phyloP scores from a whole-genome alignment of 305 asterid species.

The Galium porrigens region DNA sequence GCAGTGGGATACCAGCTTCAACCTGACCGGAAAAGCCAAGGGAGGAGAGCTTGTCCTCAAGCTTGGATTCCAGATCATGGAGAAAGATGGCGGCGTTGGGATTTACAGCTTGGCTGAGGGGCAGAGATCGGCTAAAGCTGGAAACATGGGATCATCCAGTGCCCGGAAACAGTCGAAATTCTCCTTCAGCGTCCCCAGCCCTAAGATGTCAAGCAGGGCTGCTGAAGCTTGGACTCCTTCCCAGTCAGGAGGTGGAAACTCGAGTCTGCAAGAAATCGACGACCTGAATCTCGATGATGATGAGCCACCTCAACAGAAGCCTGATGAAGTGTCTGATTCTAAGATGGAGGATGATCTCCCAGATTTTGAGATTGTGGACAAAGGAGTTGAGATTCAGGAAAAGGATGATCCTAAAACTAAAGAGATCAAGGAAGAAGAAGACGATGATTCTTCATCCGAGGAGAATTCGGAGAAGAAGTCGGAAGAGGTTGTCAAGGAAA shows the following conservation, averaged over 20 bases:
- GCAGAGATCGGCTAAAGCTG: constrained; percentile 21
- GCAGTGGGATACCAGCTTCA: constrained; percentile 55
- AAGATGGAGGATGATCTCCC: constrained; percentile 54
- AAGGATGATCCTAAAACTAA: constrained; percentile 10
- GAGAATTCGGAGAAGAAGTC: constrained; percentile 44
- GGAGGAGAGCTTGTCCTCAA: constrained; percentile 71
- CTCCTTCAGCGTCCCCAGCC: constrained; percentile 62
- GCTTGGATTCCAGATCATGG: constrained; percentile 80
- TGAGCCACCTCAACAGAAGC: constrained; percentile 18
- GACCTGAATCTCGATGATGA: constrained; percentile 43
- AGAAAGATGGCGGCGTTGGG: constrained; percentile 71
- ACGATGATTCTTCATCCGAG: constrained; percentile 27
- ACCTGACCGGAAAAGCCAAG: constrained; percentile 53
- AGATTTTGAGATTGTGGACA: constrained; percentile 75
- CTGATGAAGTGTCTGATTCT: constrained; percentile 22
- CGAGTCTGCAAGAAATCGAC: constrained; percentile 46
- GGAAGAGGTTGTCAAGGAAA: constrained; percentile 72
- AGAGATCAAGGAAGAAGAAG: neutral
- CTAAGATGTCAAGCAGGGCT: constrained; percentile 33
- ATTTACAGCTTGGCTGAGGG: constrained; percentile 47
- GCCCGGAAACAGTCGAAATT: constrained; percentile 57
- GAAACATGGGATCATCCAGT: constrained; percentile 22
- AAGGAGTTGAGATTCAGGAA: constrained; percentile 57
- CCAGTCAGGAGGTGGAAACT: constrained; percentile 22
- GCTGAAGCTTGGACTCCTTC: constrained; percentile 53